Percentiles rank a stretch among this genome's conserved stretches.
Conservation (phyloP, 768 basidiomycete genomes). For the Rhodotorula babjevae region DNA sequence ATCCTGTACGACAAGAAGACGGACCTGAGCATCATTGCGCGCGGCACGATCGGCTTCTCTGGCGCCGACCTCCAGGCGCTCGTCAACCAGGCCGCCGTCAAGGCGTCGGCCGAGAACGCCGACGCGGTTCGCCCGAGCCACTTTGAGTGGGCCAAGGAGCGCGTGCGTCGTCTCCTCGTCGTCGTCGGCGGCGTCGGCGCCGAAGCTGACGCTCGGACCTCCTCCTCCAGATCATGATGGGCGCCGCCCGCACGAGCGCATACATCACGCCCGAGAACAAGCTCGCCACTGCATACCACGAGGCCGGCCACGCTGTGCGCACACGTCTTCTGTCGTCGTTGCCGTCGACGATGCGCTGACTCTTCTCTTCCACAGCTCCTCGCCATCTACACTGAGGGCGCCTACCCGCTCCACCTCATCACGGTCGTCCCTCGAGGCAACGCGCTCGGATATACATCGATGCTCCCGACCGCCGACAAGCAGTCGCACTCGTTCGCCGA, state of each 20-base stretch:
- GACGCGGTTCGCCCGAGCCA: conserved; percentile 68
- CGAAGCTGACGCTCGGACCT: neutral
- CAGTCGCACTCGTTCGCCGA: conserved; percentile 47
- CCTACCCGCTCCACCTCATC: conserved; percentile 82
- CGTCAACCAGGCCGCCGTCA: conserved; percentile 93
- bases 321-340: neutral
- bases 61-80: conserved; percentile 96
- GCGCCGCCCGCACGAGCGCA: conserved; percentile 84
- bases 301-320: conserved; percentile 50
- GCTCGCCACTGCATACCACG: conserved; percentile 88
- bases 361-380: conserved; percentile 49
- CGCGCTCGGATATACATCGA: conserved; percentile 65
- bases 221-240: conserved; percentile 74
- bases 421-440: conserved; percentile 95
- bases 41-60: conserved; percentile 92
- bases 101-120: conserved; percentile 79
- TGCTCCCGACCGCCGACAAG: conserved; percentile 49
- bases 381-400: conserved; percentile 87
- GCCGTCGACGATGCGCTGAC: neutral
- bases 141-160: conserved; percentile 96
- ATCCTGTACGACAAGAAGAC: conserved; percentile 67
- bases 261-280: conserved; percentile 83
- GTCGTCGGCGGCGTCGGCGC: neutral
- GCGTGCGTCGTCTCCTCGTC: conserved; percentile 13
- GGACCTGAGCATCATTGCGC: conserved; percentile 79